Base-by-base conservation (phyloP, 805 yeast species). In the Kazachstania bromeliacearum region DNA sequence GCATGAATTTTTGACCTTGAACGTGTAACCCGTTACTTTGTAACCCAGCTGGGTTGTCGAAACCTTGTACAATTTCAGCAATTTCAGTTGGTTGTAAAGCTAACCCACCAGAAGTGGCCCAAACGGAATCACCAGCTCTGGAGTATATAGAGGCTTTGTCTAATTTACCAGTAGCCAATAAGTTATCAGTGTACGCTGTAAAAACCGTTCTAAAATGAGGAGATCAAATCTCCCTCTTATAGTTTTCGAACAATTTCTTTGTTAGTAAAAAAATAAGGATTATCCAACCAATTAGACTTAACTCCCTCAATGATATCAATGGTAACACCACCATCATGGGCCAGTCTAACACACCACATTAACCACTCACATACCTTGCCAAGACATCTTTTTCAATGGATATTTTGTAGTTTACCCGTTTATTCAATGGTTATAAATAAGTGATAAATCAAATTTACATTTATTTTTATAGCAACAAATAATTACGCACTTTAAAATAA, bases 61-160 rank as follows among this genome's bases (percentile, higher is more conserved):
- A 92, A 14, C 96, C 97, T 36, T 63, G 62, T 31, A 85, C 92
- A 40, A 92, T 64, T 50, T 71, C 83, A 33, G 67, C 49, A 47
- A 88, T 76, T 65, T 92, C 98, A 30, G 70, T 66, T 8, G 77
- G 73, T 31, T 73, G 70, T 48, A 88, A 71, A 24, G 66, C 57
- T 41, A 85, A 74, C 28, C 75, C 74, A 42, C 81, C 72, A 13
- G 92, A 70, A 48, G 78, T 75, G 16, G 97, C 97, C 98, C 98
- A 92, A 36, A 77, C 73, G 15, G 95, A 73, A 60, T 88, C 95
- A 31, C 98, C 98, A 10, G 94, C 95, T 48, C 83, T 80, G 7
- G 96, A 88, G 64, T 83, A 88, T 48, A 92, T 76, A 28, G 94
- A 92, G 23, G 97, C 96, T 60, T 77, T 77, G 66, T 89, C 96